Evolutionary conservation across 2,329 filamentous ascomycete species (phyloP).

Genomic region (Drechslerella stenobrocha): DNA sequence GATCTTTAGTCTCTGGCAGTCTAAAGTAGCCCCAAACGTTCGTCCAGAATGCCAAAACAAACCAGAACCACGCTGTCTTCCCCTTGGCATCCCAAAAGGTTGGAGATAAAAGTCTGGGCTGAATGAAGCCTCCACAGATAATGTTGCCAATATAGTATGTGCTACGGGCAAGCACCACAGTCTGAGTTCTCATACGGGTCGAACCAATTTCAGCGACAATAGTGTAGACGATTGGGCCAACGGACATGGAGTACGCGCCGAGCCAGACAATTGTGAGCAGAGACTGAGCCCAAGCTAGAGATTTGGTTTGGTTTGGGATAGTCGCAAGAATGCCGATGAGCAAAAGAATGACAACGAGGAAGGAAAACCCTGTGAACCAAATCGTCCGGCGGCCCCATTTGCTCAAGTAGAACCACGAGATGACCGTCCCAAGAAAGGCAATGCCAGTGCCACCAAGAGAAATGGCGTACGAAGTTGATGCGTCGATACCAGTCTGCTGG

Average conservation of each 20-base stretch:
- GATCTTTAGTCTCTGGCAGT: slow-evolving; percentile 58
- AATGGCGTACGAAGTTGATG: slow-evolving; percentile 56
- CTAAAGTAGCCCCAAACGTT: slow-evolving; percentile 58
- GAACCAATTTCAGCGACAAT: slow-evolving; percentile 59
- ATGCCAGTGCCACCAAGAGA: slow-evolving; percentile 58
- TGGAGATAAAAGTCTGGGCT: slow-evolving; percentile 51
- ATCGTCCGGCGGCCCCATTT: slow-evolving; percentile 57
- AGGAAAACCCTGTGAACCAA: slow-evolving; percentile 57
- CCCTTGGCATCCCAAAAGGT: slow-evolving; percentile 50
- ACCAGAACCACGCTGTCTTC: slow-evolving; percentile 58
- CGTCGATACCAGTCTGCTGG: slow-evolving; percentile 57
- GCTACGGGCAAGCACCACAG: slow-evolving; percentile 58
- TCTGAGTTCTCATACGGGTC: slow-evolving; percentile 59
- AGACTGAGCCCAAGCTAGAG: slow-evolving; percentile 57
- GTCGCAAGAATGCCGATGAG: slow-evolving; percentile 58
- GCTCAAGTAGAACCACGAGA: slow-evolving; percentile 59
- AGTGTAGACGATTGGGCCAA: slow-evolving; percentile 59
- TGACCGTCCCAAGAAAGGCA: slow-evolving; percentile 57
- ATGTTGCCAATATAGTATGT: slow-evolving; percentile 58
- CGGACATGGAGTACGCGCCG: slow-evolving; percentile 57
- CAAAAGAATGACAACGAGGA: slow-evolving; percentile 57
- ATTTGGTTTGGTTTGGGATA: slow-evolving; percentile 54
- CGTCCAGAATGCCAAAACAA: slow-evolving; percentile 55
- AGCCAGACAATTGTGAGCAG: slow-evolving; percentile 58
- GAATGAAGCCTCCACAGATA: slow-evolving; percentile 56